Evolutionary conservation across 495 filamentous ascomycete species (phyloP), one percentile per base, ranked within the genome.

Genomic region (Penicillium pancosmium): DNA sequence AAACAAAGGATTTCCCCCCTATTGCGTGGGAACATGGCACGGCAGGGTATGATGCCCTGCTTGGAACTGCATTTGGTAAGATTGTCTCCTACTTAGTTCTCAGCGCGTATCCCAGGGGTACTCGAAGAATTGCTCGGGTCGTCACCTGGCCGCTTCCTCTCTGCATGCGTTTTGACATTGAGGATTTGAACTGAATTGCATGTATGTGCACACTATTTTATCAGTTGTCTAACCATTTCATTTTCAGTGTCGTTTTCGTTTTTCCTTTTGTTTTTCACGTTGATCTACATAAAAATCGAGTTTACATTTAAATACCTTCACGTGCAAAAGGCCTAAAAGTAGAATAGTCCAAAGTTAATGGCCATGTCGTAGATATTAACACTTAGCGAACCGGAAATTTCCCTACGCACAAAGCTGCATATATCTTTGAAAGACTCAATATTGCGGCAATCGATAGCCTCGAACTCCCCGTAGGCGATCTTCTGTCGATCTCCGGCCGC

Each of bases 101-200:
- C 3, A 21, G 51, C 23, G 33, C 51, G 18, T 41, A 40, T n/a
- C 51, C 51, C 8, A 18, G 51, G 25, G 35, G 51, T 21, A 53
- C 35, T 11, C 51, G 35, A 38, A 34, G 16, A n/a, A 53, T 53
- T 41, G 18, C 16, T 2, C 35, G 51, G 3, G 52, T 34, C 35
- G 48, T 46, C 27, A 51, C 54, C 18, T 57, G 59, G 47, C 43
- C 59, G 31, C 4, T 44, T 18, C 41, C 41, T 44, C 5, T 19
- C 7, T 44, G 41, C 7, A 44, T 44, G 41, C 41, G 41, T 44
- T 44, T 44, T 18, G 41, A 44, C n/a, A 44, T 44, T 9, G 41
- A 44, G 41, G 16, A 44, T n/a, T 13, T 40, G 27, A 31, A 31
- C 6, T 31, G 27, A 31, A 31, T 31, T 7, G 1, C 27, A 1